Evolutionary conservation across 176 grass and related monocot genomes (phyloP).

Genomic region (Otatea glauca): DNA sequence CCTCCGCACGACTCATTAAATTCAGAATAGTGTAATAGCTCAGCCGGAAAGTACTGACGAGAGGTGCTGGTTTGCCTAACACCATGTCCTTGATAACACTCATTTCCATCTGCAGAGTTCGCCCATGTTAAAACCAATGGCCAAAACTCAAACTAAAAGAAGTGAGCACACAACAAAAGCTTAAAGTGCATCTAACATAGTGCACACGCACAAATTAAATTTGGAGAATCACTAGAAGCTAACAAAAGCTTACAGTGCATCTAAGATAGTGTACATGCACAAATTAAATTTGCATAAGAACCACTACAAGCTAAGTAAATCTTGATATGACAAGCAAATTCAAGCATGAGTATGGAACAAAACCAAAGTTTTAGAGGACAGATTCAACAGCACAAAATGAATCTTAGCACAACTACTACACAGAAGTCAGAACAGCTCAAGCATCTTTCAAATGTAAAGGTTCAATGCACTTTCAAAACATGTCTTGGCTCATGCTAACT

Average conservation of each 20-base stretch:
- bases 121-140: constrained; percentile 15
- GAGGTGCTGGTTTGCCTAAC: constrained; percentile 95
- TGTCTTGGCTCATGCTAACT: background rate
- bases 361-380: constrained; percentile 8
- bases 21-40: constrained; percentile 99
- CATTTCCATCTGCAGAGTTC: constrained; percentile 94
- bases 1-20: constrained; percentile 94
- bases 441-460: constrained; percentile 30
- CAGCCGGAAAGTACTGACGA: constrained; percentile 94
- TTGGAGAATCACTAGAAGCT: constrained; percentile 20
- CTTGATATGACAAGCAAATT: constrained; percentile 25
- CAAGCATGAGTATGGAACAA: constrained; percentile 34
- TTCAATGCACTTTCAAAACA: constrained; percentile 25
- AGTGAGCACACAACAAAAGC: background rate
- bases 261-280: background rate
- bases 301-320: constrained; percentile 5
- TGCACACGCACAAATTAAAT: background rate
- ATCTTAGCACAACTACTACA: background rate
- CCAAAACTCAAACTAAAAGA: constrained; percentile 20
- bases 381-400: constrained; percentile 15
- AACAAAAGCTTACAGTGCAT: background rate
- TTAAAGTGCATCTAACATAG: background rate
- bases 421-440: constrained; percentile 7
- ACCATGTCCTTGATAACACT: constrained; percentile 98
- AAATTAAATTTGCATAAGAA: constrained; percentile 35